A percentile compares a stretch with the other conserved stretches of the same genome.
phyloP scores from a whole-genome alignment of 768 basidiomycete genomes.

The Serpula lacrymans region DNA sequence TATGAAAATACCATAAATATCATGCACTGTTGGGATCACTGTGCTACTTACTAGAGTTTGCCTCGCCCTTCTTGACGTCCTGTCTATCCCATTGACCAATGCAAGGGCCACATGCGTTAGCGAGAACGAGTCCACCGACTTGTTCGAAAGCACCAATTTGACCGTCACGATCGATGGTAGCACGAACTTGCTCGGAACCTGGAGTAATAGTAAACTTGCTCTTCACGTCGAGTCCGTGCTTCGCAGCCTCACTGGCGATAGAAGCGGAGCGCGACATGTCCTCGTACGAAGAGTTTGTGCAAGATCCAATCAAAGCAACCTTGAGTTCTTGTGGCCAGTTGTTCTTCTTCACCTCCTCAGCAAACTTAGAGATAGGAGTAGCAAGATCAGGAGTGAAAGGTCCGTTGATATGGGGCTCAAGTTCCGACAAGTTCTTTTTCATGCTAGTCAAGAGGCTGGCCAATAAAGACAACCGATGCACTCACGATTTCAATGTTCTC shows the following conservation, averaged over 20 bases:
- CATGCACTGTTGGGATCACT: background rate
- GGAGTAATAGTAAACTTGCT: slow-evolving; percentile 98
- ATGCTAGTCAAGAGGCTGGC: slow-evolving; percentile 1
- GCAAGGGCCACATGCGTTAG: slow-evolving; percentile 98
- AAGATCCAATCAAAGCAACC: slow-evolving; percentile 97
- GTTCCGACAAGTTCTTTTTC: slow-evolving; percentile 95
- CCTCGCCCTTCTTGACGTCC: slow-evolving; percentile 95
- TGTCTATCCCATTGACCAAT: slow-evolving; percentile 99
- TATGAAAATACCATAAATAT: slow-evolving; percentile 3
- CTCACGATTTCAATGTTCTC: slow-evolving; percentile 87
- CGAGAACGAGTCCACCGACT: slow-evolving; percentile 90
- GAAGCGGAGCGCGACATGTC: slow-evolving; percentile 98
- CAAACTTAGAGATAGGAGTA: slow-evolving; percentile 96
- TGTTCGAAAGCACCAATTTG: slow-evolving; percentile 84
- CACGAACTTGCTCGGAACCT: slow-evolving; percentile 96
- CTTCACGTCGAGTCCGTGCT: slow-evolving; percentile 84
- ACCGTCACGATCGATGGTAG: slow-evolving; percentile 96
- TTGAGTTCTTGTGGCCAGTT: slow-evolving; percentile 96
- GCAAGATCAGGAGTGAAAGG: slow-evolving; percentile 99
- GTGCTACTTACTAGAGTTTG: slow-evolving; percentile 80
- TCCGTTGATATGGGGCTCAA: slow-evolving; percentile 99
- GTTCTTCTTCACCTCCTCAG: slow-evolving; percentile 88
- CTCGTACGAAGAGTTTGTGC: slow-evolving; percentile 99
- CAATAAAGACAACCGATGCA: slow-evolving; percentile 7
- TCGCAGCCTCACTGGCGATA: slow-evolving; percentile 84